Evolutionary conservation across 106 monocot genomes (phyloP), one percentile per base, ranked within the genome.

Genomic region (Apostasia shenzhenica): DNA sequence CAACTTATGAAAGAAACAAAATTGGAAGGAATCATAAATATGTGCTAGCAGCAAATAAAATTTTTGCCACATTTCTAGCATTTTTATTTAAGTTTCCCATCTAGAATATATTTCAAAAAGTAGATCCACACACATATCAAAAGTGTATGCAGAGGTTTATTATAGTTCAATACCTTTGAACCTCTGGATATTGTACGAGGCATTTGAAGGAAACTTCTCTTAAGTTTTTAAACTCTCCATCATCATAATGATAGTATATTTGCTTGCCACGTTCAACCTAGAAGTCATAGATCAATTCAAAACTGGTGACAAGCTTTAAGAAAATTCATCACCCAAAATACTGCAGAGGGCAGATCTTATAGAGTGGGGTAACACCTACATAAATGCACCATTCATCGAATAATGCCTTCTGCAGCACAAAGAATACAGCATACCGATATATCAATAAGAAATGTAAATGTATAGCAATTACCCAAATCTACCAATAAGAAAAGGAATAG

Each of bases 381-480:
- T 93, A 99, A 46, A 99, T 93, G 83, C 87, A 90, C 50, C 99
- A 93, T 88, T 93, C 93, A 55, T 99, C 93, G 73, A 93, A 99
- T 55, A 99, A 74, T 54, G 90, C 81, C 84, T 85, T 99, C 99
- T 99, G 80, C 67, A 82, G n/a, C 42, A 48, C 26, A 26, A 26
- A 26, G 26, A 26, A 26, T 26, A 26, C 26, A 26, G 26, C 26
- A 26, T 26, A 26, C 26, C 0, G 26, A 26, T 26, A 26, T 26
- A 26, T 26, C 26, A 26, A 26, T 26, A 26, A 26, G 26, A 26
- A 26, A 26, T 26, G 26, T 26, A 26, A 26, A 26, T 26, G 26
- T 26, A 26, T 26, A 26, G 26, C 26, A 26, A 26, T 26, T 26
- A 26, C 26, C 26, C 26, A 26, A 26, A 26, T 26, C 26, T 26